Conservation (phyloP, 306 rosid species). For the Notholithocarpus densiflorus region DNA sequence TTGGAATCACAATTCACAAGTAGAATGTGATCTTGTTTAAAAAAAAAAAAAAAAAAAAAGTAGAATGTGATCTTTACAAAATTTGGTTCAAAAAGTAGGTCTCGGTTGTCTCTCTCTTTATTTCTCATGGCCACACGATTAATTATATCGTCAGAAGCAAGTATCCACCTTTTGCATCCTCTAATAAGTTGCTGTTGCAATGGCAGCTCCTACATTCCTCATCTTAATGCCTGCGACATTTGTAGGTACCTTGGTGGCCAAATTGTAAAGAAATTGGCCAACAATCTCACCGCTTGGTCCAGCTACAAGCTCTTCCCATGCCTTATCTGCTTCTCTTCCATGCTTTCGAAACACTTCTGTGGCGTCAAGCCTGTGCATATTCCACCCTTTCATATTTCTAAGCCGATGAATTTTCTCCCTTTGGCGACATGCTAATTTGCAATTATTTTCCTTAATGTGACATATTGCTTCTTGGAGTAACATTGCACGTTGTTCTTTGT, state of each 20-base stretch:
- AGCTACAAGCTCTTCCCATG: constrained; percentile 63
- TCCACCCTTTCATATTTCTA: constrained; percentile 57
- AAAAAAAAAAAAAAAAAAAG: background rate
- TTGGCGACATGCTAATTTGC: constrained; percentile 59
- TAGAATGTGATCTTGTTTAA: background rate
- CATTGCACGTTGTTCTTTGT: constrained; percentile 19
- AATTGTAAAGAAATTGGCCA: constrained; percentile 37
- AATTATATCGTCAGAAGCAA: no score
- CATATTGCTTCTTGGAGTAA: constrained; percentile 42
- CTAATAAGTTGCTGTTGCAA: constrained; percentile 40
- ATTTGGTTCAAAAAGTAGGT: no score
- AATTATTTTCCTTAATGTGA: constrained; percentile 53
- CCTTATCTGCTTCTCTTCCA: constrained; percentile 52
- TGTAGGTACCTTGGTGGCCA: background rate
- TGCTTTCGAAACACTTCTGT: constrained; percentile 56
- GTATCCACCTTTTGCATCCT: no score
- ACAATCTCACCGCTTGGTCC: constrained; percentile 51
- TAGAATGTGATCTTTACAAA: no score
- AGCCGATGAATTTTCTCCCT: constrained; percentile 55
- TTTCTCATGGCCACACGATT: no score
- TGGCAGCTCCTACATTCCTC: constrained; percentile 16
- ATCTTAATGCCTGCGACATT: constrained; percentile 16
- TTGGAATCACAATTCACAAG: no score
- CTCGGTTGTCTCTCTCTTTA: no score
- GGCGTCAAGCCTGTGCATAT: constrained; percentile 58